These are phyloP conservation scores for Ophidiomyces ophidiicola DNA, from an alignment of 2,329 filamentous ascomycete species.

Conservation along the genomic window DNA sequence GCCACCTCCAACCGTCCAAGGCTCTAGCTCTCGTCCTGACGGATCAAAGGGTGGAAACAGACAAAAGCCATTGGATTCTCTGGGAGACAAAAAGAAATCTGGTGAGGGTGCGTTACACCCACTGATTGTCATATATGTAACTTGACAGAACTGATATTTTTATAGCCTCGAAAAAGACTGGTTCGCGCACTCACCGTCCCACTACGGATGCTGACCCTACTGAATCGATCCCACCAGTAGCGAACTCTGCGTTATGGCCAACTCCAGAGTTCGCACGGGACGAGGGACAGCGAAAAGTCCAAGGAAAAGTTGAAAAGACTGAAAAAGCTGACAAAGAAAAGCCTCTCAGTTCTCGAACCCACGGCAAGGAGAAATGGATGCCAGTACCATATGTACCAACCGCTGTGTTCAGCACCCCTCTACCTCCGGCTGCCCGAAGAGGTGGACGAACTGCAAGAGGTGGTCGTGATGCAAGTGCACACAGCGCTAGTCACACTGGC, in stretches of 20 bases:
- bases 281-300: slow-evolving; percentile 61
- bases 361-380: slow-evolving; percentile 74
- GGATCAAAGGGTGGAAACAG: slow-evolving; percentile 29
- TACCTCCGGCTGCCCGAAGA: slow-evolving; percentile 42
- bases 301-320: slow-evolving; percentile 48
- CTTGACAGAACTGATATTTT: slow-evolving; percentile 1
- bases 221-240: slow-evolving; percentile 49
- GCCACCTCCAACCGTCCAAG: slow-evolving; percentile 14
- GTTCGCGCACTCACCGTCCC: slow-evolving; percentile 13
- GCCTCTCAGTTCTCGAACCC: slow-evolving; percentile 42
- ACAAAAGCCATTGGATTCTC: slow-evolving; percentile 27
- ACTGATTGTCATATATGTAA: background rate
- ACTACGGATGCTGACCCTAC: slow-evolving; percentile 14
- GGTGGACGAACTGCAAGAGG: slow-evolving; percentile 46
- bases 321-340: slow-evolving; percentile 49
- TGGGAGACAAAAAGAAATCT: slow-evolving; percentile 23
- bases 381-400: slow-evolving; percentile 69
- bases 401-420: slow-evolving; percentile 73
- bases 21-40: slow-evolving; percentile 29
- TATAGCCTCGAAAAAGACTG: slow-evolving; percentile 18
- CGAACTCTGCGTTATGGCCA: slow-evolving; percentile 74
- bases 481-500: slow-evolving; percentile 31
- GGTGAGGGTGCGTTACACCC: slow-evolving; percentile 21
- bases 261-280: slow-evolving; percentile 70
- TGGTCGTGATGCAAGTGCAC: slow-evolving; percentile 40